Evolutionary conservation across 495 filamentous ascomycete genomes (phyloP), one percentile per base, ranked within the genome.

Genomic region (Chlorociboria aeruginascens): DNA sequence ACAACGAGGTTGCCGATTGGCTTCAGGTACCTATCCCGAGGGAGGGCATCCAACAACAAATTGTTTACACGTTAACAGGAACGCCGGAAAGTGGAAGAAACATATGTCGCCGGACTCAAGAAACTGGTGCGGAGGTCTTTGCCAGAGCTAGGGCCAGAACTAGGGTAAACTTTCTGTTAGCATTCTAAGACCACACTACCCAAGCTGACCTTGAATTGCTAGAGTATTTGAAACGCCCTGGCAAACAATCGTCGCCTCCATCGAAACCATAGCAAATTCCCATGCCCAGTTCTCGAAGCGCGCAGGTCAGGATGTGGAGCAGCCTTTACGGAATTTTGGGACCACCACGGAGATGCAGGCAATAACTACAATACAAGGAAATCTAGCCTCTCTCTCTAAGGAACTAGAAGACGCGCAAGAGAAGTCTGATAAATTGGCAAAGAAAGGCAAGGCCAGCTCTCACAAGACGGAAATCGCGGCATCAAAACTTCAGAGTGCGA

Each of bases 1-100:
- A 99, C 68, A 63, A 71, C 53, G 86, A 95, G 63, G 87, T 99
- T 56, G 90, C 92, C 56, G 89, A 97, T 66, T 99, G 89, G 85
- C 73, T 99, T 44, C 86, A 92, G 81, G 92, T 97, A 82, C 50
- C 69, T 40, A 50, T 35, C 51, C 67, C 45, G 12, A 31, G 32
- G 40, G 28, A 38, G 35, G 20, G 20, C 16, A 35, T 45, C 9
- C 39, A 30, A 8, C 8, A 1, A 7, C 45, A 38, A 8, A 6
- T 36, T 31, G 38, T 48, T 55, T 31, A 56, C 48, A 56, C 43
- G 17, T 42, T 36, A 35, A 42, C 17, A 63, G 92, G 92, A 99
- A 68, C 86, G 93, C 53, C 84, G 89, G 59, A 83, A 79, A 48
- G 75, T 96, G 37, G 93, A 99, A 69, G 93, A 96, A 63, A 69